phyloP scores from a whole-genome alignment of 2,329 filamentous ascomycete genomes.

The Arthroderma sp. region DNA sequence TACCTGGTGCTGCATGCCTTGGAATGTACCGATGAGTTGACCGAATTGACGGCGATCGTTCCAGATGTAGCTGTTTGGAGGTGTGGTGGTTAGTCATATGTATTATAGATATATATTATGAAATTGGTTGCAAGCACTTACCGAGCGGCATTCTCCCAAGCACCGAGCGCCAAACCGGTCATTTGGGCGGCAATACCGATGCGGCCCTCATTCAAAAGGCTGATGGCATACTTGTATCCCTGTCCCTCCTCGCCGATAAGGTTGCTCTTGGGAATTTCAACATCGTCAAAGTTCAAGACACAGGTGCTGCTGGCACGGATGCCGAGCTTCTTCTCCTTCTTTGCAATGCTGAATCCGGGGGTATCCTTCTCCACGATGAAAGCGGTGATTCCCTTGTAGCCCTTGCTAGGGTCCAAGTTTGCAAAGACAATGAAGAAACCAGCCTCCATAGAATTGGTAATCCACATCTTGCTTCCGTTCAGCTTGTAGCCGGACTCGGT shows the following conservation, averaged over 20 bases:
- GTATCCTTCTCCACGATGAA: constrained; percentile 87
- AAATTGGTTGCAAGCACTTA: constrained; percentile 25
- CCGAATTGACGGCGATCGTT: constrained; percentile 98
- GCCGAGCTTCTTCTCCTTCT: constrained; percentile 99
- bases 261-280: constrained; percentile 77
- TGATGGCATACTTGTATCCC: constrained; percentile 96
- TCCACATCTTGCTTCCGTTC: constrained; percentile 97
- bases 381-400: constrained; percentile 93
- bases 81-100: not conserved
- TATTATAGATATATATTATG: not conserved
- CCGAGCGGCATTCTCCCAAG: constrained; percentile 85
- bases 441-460: constrained; percentile 92
- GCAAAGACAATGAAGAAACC: constrained; percentile 96
- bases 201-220: constrained; percentile 83
- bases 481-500: constrained; percentile 74
- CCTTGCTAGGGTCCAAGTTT: constrained; percentile 81
- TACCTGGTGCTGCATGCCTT: constrained; percentile 98
- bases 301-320: constrained; percentile 94
- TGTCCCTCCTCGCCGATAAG: constrained; percentile 78
- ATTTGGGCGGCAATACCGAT: constrained; percentile 95
- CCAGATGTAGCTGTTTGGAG: constrained; percentile 61
- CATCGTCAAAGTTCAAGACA: constrained; percentile 94
- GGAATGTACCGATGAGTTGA: constrained; percentile 84
- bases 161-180: constrained; percentile 88
- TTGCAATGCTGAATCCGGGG: constrained; percentile 84